Conservation (phyloP, 345 rosid species). For the Isatis tinctoria region DNA sequence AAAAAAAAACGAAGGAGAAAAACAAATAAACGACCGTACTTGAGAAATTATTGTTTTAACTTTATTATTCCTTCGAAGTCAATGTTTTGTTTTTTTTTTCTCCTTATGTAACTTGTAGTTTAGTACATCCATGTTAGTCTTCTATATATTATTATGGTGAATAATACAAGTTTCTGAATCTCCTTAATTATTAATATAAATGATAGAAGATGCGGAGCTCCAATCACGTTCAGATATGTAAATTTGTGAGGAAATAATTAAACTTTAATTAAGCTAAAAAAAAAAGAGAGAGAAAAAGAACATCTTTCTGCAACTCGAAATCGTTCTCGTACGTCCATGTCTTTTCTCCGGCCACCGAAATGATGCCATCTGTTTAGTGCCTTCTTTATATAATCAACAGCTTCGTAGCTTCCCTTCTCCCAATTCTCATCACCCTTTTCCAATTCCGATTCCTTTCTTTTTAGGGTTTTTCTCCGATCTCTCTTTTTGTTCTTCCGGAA, state of each 20-base stretch:
- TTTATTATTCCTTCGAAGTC: conserved; percentile 2
- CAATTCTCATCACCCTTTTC: background rate
- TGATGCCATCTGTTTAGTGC: conserved; percentile 18
- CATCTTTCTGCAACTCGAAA: conserved; percentile 15
- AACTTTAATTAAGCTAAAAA: background rate
- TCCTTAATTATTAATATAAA: background rate
- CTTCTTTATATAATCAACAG: conserved; percentile 1
- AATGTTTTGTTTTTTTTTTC: background rate
- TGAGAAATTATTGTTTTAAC: background rate
- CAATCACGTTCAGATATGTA: conserved; percentile 9
- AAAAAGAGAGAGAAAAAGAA: background rate
- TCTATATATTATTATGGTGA: background rate
- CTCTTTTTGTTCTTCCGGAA: background rate
- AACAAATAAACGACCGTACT: background rate
- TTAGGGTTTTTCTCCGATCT: conserved; percentile 5
- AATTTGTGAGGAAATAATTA: background rate
- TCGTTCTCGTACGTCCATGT: conserved; percentile 26
- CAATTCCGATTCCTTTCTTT: background rate
- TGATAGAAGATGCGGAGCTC: background rate
- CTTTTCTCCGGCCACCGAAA: conserved; percentile 17
- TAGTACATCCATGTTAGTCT: background rate
- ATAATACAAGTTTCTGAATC: background rate
- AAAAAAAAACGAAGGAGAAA: background rate
- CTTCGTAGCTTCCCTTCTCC: background rate
- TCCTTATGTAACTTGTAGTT: background rate